Percentiles rank a stretch among this genome's conserved stretches.
These are phyloP conservation scores for Spathaspora sp. DNA, from an alignment of 805 yeast genomes.

Conservation along the genomic window DNA sequence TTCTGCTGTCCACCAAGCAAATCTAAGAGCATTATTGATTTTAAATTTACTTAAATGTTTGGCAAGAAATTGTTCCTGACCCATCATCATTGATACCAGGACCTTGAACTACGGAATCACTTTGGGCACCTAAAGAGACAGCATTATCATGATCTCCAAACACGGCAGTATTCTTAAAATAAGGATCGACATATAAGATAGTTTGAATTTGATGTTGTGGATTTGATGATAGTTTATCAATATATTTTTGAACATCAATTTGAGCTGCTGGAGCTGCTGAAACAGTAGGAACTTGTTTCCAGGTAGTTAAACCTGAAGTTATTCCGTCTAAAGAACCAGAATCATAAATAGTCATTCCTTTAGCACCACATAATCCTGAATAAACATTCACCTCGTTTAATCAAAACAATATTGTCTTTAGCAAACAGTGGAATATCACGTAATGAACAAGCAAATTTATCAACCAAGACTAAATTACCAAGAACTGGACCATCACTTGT, in stretches of 20 bases:
- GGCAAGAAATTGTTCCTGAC: slow-evolving; percentile 88
- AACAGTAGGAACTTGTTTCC: slow-evolving; percentile 65
- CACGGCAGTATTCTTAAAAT: slow-evolving; percentile 53
- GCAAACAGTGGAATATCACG: slow-evolving; percentile 55
- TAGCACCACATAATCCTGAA: slow-evolving; percentile 80
- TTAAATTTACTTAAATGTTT: slow-evolving; percentile 70
- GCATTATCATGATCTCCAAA: slow-evolving; percentile 83
- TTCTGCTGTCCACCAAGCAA: slow-evolving; percentile 98
- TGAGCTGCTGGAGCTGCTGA: slow-evolving; percentile 61
- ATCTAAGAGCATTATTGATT: slow-evolving; percentile 90
- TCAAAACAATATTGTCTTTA: slow-evolving; percentile 57
- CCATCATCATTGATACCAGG: slow-evolving; percentile 98
- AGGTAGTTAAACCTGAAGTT: slow-evolving; percentile 69
- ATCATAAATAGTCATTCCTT: slow-evolving; percentile 71
- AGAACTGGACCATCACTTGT: slow-evolving; percentile 53
- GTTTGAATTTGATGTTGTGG: slow-evolving; percentile 31
- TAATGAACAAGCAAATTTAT: slow-evolving; percentile 64
- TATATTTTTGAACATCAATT: no score
- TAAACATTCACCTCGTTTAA: slow-evolving; percentile 80
- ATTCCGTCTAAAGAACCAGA: slow-evolving; percentile 60
- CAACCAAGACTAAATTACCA: slow-evolving; percentile 57
- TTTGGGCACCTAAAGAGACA: slow-evolving; percentile 88
- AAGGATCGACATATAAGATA: slow-evolving; percentile 63
- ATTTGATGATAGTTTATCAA: slow-evolving; percentile 32
- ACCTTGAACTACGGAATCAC: slow-evolving; percentile 87